Evolutionary conservation across 495 filamentous ascomycete genomes (phyloP), one percentile per base, ranked within the genome.

Genomic region (Tuber aestivum): DNA sequence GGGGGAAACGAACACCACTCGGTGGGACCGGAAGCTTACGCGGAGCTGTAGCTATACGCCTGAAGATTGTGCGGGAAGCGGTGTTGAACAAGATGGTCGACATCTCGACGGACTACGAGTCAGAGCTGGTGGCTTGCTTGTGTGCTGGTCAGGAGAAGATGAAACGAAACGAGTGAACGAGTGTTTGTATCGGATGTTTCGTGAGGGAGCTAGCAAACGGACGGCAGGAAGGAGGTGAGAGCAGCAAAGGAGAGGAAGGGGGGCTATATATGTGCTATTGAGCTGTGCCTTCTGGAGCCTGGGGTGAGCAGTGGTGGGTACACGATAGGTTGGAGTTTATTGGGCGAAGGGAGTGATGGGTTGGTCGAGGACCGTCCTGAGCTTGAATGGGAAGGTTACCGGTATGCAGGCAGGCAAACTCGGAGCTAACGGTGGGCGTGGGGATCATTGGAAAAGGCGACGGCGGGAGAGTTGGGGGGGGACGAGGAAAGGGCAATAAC

Each of bases 31-130:
- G 56, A 65, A 65, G 56, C 12, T 65, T 27, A 18, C 56, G n/a
- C 16, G 56, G 56, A 65, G n/a, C 12, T 27, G 56, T 65, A 18
- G 56, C 56, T 12, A 65, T 9, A 65, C 56, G 56, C 14, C 56
- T 65, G 10, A 65, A 65, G 10, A 65, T 32, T 14, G 56, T 32
- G 56, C 56, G 56, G 56, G 56, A 65, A 65, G 56, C n/a, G 56
- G 56, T 14, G 27, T 32, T 65, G 56, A 65, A 65, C 56, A 79
- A 77, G 77, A 79, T 72, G 40, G 76, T 78, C n/a, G 72, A 76
- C 78, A 79, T 79, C 56, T 70, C 23, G 56, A 32, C 32, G 56
- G n/a, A 65, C 5, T 65, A 65, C 18, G 56, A 65, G 56, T 65
- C 56, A 65, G 56, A 32, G n/a, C 12, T 32, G 12, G n/a, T 56